Evolutionary conservation across 176 grass and related monocot species (phyloP).

Genomic region (Ananas comosus): DNA sequence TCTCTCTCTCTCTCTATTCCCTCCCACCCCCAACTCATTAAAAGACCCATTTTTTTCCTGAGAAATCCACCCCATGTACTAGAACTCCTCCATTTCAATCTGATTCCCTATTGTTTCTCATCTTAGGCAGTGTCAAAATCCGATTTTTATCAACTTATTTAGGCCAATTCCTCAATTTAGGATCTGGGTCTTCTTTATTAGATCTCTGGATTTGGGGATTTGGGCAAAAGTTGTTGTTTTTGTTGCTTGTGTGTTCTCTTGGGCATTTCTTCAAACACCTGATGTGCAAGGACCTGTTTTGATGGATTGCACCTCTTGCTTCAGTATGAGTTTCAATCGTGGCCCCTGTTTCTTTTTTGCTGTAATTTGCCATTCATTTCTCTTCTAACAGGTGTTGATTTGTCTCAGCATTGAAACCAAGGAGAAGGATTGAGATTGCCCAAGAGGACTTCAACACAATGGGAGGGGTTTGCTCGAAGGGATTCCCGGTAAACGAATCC

Average conservation of each 20-base stretch:
- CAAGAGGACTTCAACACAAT: neutral
- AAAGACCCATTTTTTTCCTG: conserved; percentile 13
- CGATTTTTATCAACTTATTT: neutral
- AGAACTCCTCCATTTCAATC: neutral
- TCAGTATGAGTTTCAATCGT: neutral
- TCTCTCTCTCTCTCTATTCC: neutral
- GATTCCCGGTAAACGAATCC: neutral
- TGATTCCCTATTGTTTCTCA: neutral
- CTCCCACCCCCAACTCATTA: neutral
- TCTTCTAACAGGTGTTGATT: neutral
- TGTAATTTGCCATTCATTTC: conserved; percentile 1
- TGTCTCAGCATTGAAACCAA: neutral
- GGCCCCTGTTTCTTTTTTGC: neutral
- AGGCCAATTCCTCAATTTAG: neutral
- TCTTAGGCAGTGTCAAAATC: conserved; percentile 13
- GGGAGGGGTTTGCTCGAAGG: conserved; percentile 1
- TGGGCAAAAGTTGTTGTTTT: neutral
- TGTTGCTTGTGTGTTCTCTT: neutral
- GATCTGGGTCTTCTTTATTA: neutral
- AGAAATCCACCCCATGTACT: conserved; percentile 14
- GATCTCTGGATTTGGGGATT: neutral
- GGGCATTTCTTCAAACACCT: neutral
- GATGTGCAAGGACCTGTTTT: neutral
- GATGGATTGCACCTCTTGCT: neutral
- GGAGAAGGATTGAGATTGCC: neutral